A percentile compares a stretch with the other conserved stretches of the same genome.
phyloP scores from a whole-genome alignment of 108 stramenopile genomes.

The Stephanodiscus minutulus region DNA sequence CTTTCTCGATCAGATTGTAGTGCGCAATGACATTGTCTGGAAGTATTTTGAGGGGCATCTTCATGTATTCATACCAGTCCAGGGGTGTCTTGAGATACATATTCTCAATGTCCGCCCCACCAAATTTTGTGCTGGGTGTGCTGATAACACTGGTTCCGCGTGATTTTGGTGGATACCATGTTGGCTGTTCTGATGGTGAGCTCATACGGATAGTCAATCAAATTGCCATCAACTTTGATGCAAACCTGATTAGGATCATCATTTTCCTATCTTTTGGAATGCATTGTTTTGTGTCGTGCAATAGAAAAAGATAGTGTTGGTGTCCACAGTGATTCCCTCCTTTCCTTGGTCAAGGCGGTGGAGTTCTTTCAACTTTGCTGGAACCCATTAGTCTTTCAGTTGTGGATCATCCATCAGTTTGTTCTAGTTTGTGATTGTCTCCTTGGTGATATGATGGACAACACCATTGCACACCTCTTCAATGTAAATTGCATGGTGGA shows the following conservation, averaged over 20 bases:
- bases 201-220: too few species aligned
- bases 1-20: slow-evolving; percentile 27
- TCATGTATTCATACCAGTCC: slow-evolving; percentile 20
- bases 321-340: slow-evolving; percentile 11
- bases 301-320: slow-evolving; percentile 12
- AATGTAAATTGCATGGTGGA: neutral
- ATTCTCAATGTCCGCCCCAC: slow-evolving; percentile 8
- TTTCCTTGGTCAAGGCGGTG: slow-evolving; percentile 44
- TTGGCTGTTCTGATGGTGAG: too few species aligned
- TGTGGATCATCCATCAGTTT: slow-evolving; percentile 21
- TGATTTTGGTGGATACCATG: slow-evolving; percentile 23
- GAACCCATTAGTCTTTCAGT: slow-evolving; percentile 18
- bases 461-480: slow-evolving; percentile 3
- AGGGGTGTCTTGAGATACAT: slow-evolving; percentile 49
- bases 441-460: slow-evolving; percentile 16
- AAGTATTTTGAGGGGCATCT: slow-evolving; percentile 4
- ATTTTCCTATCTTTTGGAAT: slow-evolving; percentile 27
- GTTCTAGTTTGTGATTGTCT: slow-evolving; percentile 29
- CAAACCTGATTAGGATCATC: slow-evolving; percentile 21
- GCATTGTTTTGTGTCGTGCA: neutral
- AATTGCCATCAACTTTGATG: too few species aligned
- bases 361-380: slow-evolving; percentile 30
- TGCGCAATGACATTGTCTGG: slow-evolving; percentile 31
- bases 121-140: slow-evolving; percentile 17
- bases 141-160: slow-evolving; percentile 42